Evolutionary conservation across 345 rosid genomes (phyloP).

Genomic region (sweet orange (Citrus sinensis)): DNA sequence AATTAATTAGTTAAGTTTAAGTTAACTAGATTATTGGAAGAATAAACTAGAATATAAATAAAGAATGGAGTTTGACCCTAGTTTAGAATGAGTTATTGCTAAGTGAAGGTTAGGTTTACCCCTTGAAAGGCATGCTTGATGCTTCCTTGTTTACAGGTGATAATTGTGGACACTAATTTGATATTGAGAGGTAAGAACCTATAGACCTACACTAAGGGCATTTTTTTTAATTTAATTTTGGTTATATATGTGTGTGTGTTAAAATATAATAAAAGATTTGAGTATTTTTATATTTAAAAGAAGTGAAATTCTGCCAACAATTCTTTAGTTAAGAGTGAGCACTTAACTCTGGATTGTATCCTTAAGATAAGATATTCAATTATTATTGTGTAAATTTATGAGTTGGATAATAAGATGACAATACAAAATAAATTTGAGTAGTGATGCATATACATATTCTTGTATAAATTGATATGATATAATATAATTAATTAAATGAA

Average conservation of each 20-base stretch:
- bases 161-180: neutral
- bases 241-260: neutral
- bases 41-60: neutral
- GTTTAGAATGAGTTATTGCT: neutral
- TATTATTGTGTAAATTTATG: too few relatives aligned
- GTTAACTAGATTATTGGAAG: neutral
- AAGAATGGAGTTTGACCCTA: neutral
- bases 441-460: too few relatives aligned
- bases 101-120: neutral
- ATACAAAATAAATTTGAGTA: too few relatives aligned
- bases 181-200: neutral
- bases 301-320: too few relatives aligned
- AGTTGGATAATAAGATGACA: too few relatives aligned
- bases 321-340: too few relatives aligned
- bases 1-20: neutral
- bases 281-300: too few relatives aligned
- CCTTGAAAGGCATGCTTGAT: neutral
- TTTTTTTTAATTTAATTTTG: neutral
- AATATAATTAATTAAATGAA: too few relatives aligned
- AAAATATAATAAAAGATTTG: neutral
- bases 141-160: neutral
- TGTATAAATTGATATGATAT: too few relatives aligned
- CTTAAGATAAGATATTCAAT: too few relatives aligned
- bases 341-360: rapidly evolving
- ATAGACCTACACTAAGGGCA: neutral